These are phyloP conservation scores for Eucalyptus sp. DNA, from an alignment of 345 rosid species.

Conservation along the genomic window DNA sequence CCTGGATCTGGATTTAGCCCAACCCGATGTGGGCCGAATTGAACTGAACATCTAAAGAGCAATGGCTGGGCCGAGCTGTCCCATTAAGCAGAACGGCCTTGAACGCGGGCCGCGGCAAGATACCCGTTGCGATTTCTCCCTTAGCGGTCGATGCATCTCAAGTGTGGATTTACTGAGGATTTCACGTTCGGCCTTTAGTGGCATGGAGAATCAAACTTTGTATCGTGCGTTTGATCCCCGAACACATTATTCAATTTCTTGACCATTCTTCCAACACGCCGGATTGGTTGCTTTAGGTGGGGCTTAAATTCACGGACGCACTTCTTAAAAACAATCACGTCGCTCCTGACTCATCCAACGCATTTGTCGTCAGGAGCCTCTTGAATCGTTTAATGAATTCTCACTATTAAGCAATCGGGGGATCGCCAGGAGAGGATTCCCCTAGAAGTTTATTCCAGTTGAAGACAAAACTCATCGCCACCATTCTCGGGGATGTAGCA, in stretches of 20 bases:
- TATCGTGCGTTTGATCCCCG: neutral
- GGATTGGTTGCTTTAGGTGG: neutral
- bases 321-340: neutral
- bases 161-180: neutral
- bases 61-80: neutral
- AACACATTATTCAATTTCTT: neutral
- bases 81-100: neutral
- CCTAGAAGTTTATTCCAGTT: neutral
- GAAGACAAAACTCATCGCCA: no score
- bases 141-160: neutral
- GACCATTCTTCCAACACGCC: neutral
- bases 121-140: neutral
- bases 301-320: neutral
- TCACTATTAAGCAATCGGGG: neutral
- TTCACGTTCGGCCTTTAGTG: neutral
- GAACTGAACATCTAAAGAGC: neutral
- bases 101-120: neutral
- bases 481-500: neutral
- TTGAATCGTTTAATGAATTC: neutral
- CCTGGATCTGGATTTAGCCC: neutral
- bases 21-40: neutral
- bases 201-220: neutral
- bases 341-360: neutral
- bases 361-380: neutral
- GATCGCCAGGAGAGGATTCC: neutral